Evolutionary conservation across 352 stramenopile genomes (phyloP).

Genomic region (Phytophthora fragariaefolia): DNA sequence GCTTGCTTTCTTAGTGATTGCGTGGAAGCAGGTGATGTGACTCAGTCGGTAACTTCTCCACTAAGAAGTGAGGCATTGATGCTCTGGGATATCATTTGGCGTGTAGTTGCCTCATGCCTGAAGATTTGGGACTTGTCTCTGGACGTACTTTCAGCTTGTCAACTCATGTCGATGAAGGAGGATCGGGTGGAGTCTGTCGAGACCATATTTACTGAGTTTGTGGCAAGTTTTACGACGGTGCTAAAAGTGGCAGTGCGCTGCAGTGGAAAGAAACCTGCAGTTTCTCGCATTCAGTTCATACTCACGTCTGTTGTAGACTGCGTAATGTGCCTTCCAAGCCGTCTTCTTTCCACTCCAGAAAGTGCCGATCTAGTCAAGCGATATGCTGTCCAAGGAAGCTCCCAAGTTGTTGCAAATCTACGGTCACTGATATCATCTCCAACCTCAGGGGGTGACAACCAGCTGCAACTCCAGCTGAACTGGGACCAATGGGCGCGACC

Average conservation of each 20-base stretch:
- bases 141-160: slow-evolving; percentile 15
- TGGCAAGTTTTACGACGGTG: slow-evolving; percentile 11
- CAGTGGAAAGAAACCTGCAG: not conserved
- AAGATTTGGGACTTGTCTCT: slow-evolving; percentile 23
- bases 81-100: slow-evolving; percentile 51
- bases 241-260: slow-evolving; percentile 13
- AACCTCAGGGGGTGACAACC: not conserved
- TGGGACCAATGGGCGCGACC: not conserved
- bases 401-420: slow-evolving; percentile 16
- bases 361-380: slow-evolving; percentile 1
- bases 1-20: slow-evolving; percentile 8
- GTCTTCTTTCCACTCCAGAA: not conserved
- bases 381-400: slow-evolving; percentile 15
- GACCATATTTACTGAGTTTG: slow-evolving; percentile 11
- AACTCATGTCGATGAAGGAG: slow-evolving; percentile 24
- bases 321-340: slow-evolving; percentile 6
- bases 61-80: slow-evolving; percentile 17
- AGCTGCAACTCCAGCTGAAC: not conserved
- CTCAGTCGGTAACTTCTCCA: slow-evolving; percentile 2
- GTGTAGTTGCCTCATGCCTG: slow-evolving; percentile 33
- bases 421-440: slow-evolving; percentile 1
- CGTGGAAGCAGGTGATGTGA: slow-evolving; percentile 17
- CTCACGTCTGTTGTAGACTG: slow-evolving; percentile 26
- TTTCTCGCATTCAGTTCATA: slow-evolving; percentile 22
- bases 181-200: slow-evolving; percentile 13